A percentile compares a stretch with the other conserved stretches of the same genome.
Conservation (phyloP, 208 protist species). For the Crithidia expoeki region DNA sequence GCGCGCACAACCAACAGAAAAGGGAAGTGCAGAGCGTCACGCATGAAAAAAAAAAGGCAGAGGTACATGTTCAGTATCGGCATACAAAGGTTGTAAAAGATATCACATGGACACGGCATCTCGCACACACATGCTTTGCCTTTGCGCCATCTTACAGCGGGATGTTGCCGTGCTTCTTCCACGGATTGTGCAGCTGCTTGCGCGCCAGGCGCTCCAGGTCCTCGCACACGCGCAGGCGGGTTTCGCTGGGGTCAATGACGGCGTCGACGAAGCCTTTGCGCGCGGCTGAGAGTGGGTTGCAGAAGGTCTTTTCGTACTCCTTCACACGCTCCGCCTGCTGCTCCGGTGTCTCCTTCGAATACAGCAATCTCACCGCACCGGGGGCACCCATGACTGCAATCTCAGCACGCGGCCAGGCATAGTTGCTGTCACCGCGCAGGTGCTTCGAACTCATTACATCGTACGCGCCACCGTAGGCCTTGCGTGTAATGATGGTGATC, state of each 20-base stretch:
- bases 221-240: slow-evolving; percentile 87
- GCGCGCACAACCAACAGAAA: slow-evolving; percentile 4
- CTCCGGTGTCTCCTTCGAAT: slow-evolving; percentile 57
- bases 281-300: slow-evolving; percentile 91
- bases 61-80: no score
- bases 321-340: slow-evolving; percentile 58
- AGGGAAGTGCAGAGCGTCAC: background rate
- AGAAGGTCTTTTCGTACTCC: slow-evolving; percentile 88
- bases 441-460: slow-evolving; percentile 97
- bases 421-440: slow-evolving; percentile 94
- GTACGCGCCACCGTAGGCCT: slow-evolving; percentile 97
- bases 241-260: slow-evolving; percentile 90
- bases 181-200: slow-evolving; percentile 90
- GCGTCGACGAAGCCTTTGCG: slow-evolving; percentile 95
- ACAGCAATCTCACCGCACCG: slow-evolving; percentile 94
- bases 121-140: no score
- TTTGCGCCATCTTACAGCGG: slow-evolving; percentile 83
- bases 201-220: slow-evolving; percentile 91
- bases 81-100: background rate
- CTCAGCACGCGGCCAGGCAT: slow-evolving; percentile 96
- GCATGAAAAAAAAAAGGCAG: slow-evolving; percentile 12
- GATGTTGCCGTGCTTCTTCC: slow-evolving; percentile 96
- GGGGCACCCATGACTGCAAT: slow-evolving; percentile 97
- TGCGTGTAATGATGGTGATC: slow-evolving; percentile 96
- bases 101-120: no score